Percentiles rank a stretch among this genome's conserved stretches.
phyloP scores from a whole-genome alignment of 2,329 filamentous ascomycete genomes.

The Eutypella sp. region DNA sequence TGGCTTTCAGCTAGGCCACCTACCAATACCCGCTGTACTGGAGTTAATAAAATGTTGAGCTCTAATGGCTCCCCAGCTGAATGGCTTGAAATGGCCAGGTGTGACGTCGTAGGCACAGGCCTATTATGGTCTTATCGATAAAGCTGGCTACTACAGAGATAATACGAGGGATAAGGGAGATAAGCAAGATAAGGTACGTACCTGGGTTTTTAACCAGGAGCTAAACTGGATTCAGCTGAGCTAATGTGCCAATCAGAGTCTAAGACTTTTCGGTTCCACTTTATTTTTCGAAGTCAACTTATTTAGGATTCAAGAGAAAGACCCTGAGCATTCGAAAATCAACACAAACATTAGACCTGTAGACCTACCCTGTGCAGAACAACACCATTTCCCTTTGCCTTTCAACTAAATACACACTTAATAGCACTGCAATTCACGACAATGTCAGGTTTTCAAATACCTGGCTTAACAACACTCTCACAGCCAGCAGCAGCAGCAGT shows the following conservation, averaged over 20 bases:
- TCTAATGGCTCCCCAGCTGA: too few species aligned
- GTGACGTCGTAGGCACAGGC: neutral
- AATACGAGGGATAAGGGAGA: neutral
- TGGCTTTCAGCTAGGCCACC: too few species aligned
- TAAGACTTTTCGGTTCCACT: constrained; percentile 16
- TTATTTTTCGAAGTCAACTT: constrained; percentile 19
- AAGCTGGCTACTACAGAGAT: too few species aligned
- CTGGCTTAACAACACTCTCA: constrained; percentile 20
- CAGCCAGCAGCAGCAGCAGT: constrained; percentile 2
- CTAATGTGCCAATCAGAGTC: neutral
- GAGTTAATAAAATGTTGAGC: too few species aligned
- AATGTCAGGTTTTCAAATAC: constrained; percentile 23
- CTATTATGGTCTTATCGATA: too few species aligned
- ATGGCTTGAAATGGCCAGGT: too few species aligned
- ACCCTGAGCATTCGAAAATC: too few species aligned
- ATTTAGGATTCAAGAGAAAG: too few species aligned
- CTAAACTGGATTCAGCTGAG: neutral
- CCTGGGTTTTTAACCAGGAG: too few species aligned
- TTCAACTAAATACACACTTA: neutral
- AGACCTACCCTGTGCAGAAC: neutral
- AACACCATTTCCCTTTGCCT: neutral
- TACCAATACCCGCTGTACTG: too few species aligned
- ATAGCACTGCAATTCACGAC: neutral
- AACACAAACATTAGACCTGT: too few species aligned
- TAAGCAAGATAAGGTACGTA: neutral